A percentile compares a stretch with the other conserved stretches of the same genome.
These are phyloP conservation scores for Triadica sebifera DNA, from an alignment of 345 rosid genomes.

Conservation along the genomic window DNA sequence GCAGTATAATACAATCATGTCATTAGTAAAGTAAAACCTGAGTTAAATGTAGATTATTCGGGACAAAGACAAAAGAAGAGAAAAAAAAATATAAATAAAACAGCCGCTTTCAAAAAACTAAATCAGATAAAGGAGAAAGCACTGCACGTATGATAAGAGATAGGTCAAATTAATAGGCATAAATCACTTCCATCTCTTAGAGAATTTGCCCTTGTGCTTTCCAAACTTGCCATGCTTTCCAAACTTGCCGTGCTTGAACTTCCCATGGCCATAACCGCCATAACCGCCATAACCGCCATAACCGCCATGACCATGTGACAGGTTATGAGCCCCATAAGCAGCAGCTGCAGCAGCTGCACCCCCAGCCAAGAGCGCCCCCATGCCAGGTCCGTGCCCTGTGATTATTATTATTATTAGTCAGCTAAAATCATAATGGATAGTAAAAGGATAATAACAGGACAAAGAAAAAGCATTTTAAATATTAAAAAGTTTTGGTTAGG, in stretches of 20 bases:
- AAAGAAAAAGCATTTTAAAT: not conserved
- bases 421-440: not conserved
- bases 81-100: too few relatives aligned
- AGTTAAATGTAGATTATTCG: not conserved
- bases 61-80: not conserved
- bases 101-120: not conserved
- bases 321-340: conserved; percentile 64
- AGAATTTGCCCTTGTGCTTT: conserved; percentile 54
- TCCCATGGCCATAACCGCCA: conserved; percentile 55
- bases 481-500: not conserved
- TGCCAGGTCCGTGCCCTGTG: conserved; percentile 44
- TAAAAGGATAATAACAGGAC: not conserved
- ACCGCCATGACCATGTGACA: conserved; percentile 59
- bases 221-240: conserved; percentile 71
- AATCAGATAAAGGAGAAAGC: not conserved
- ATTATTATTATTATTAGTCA: not conserved
- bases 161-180: not conserved
- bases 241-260: conserved; percentile 66
- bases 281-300: conserved; percentile 54
- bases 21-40: not conserved
- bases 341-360: conserved; percentile 72
- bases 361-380: conserved; percentile 69
- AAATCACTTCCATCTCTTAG: conserved; percentile 30
- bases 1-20: not conserved
- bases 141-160: not conserved